Evolutionary conservation across 2,329 filamentous ascomycete species (phyloP).

Genomic region (Cytospora paraplurivora): DNA sequence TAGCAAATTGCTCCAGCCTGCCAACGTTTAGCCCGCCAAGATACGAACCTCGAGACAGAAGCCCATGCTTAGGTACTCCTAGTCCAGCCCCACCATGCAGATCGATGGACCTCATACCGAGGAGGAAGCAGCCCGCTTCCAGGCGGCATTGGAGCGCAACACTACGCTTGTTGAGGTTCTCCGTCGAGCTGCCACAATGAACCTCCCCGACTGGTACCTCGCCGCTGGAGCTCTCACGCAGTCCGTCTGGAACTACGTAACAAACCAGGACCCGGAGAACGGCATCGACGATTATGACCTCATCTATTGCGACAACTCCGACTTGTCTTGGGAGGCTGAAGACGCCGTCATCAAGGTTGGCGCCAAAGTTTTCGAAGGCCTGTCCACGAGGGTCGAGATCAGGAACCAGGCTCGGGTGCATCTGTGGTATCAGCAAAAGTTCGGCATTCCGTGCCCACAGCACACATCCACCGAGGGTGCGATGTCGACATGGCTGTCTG

Average conservation of each 20-base stretch:
- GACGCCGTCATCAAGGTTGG: constrained; percentile 39
- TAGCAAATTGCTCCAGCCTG: too few species aligned
- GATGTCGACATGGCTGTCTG: constrained; percentile 41
- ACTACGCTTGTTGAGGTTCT: constrained; percentile 27
- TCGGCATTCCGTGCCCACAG: constrained; percentile 36
- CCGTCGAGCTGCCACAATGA: constrained; percentile 23
- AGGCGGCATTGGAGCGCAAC: constrained; percentile 24
- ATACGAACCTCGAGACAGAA: neutral
- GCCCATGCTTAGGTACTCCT: neutral
- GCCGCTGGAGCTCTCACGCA: constrained; percentile 42
- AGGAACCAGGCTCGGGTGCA: constrained; percentile 44
- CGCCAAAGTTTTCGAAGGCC: constrained; percentile 36
- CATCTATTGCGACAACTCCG: constrained; percentile 39
- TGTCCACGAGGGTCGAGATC: constrained; percentile 40
- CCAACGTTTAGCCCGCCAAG: neutral
- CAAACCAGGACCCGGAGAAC: constrained; percentile 35
- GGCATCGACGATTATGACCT: constrained; percentile 44
- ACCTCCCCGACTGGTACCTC: constrained; percentile 30
- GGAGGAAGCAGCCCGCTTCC: constrained; percentile 22
- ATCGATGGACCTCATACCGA: constrained; percentile 23
- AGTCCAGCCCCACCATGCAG: constrained; percentile 1
- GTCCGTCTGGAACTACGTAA: constrained; percentile 43
- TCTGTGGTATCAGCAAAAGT: constrained; percentile 41
- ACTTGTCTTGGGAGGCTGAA: constrained; percentile 42
- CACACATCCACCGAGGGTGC: constrained; percentile 38